A percentile compares a stretch with the other conserved stretches of the same genome.
Conservation (phyloP, 2,329 filamentous ascomycete genomes). For the Colletotrichum sp. region DNA sequence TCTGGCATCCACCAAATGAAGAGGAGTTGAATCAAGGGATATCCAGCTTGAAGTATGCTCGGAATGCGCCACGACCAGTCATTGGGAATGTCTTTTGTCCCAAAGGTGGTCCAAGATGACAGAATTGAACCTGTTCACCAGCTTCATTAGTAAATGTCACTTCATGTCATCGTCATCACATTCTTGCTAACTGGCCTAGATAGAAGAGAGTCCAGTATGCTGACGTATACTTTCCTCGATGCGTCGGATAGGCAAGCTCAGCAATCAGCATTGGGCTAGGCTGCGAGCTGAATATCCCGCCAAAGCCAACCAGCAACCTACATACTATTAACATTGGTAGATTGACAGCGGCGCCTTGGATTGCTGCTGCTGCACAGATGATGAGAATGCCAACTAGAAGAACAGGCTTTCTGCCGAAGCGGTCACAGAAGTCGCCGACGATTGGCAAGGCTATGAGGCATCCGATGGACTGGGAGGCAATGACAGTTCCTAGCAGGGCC, state of each 20-base stretch:
- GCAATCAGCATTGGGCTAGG: slow-evolving; percentile 36
- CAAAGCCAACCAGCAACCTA: slow-evolving; percentile 36
- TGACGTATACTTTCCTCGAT: slow-evolving; percentile 35
- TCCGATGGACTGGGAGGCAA: slow-evolving; percentile 41
- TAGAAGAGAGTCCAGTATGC: slow-evolving; percentile 36
- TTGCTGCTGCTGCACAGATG: slow-evolving; percentile 32
- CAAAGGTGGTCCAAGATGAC: slow-evolving; percentile 32
- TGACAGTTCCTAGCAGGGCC: slow-evolving; percentile 39
- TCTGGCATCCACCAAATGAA: slow-evolving; percentile 28
- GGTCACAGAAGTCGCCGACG: slow-evolving; percentile 40
- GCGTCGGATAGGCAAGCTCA: slow-evolving; percentile 37
- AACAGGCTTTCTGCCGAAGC: slow-evolving; percentile 43
- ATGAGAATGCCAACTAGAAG: slow-evolving; percentile 37
- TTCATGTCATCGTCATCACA: too few species aligned
- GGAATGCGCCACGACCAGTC: slow-evolving; percentile 32
- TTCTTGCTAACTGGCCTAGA: not conserved
- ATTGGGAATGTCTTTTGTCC: slow-evolving; percentile 26
- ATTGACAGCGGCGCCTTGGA: slow-evolving; percentile 34
- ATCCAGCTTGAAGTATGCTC: slow-evolving; percentile 26
- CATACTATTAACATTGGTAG: slow-evolving; percentile 31
- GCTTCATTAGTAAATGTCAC: too few species aligned
- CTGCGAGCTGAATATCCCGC: slow-evolving; percentile 32
- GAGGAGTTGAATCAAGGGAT: slow-evolving; percentile 26
- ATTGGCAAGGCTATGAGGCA: slow-evolving; percentile 40
- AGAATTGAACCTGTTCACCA: slow-evolving; percentile 22